Conservation (phyloP, 1,284 basidiomycete genomes). For the Moniliophthora roreri region DNA sequence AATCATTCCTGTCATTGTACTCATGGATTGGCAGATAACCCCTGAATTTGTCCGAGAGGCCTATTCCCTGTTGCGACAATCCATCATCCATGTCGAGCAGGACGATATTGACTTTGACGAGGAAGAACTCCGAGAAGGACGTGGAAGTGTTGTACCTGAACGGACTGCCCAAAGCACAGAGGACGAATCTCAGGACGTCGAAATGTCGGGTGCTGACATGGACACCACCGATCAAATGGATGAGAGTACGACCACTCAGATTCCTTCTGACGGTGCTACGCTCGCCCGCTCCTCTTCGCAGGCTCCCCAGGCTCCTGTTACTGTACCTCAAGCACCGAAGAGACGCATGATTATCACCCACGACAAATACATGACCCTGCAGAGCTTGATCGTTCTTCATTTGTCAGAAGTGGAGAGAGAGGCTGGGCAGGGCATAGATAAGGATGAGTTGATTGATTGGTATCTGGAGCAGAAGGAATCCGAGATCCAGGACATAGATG, state of each 20-base stretch:
- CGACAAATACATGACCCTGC: conserved; percentile 91
- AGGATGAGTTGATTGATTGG: conserved; percentile 94
- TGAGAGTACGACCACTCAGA: conserved; percentile 48
- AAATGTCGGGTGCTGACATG: conserved; percentile 61
- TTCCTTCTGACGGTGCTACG: background rate
- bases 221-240: conserved; percentile 61
- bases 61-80: conserved; percentile 90
- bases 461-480: conserved; percentile 90
- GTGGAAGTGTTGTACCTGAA: conserved; percentile 32
- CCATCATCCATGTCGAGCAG: conserved; percentile 99
- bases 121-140: conserved; percentile 73
- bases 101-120: conserved; percentile 99
- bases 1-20: background rate
- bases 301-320: conserved; percentile 18
- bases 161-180: conserved; percentile 34
- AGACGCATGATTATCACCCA: conserved; percentile 91
- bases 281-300: conserved; percentile 12
- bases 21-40: conserved; percentile 63
- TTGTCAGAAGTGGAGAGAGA: conserved; percentile 78
- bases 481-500: conserved; percentile 82
- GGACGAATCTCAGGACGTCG: conserved; percentile 55
- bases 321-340: conserved; percentile 47
- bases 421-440: conserved; percentile 77
- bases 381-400: conserved; percentile 86
- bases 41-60: conserved; percentile 96